These are phyloP conservation scores for Hypericum perforatum DNA, from an alignment of 345 rosid species.

Conservation along the genomic window DNA sequence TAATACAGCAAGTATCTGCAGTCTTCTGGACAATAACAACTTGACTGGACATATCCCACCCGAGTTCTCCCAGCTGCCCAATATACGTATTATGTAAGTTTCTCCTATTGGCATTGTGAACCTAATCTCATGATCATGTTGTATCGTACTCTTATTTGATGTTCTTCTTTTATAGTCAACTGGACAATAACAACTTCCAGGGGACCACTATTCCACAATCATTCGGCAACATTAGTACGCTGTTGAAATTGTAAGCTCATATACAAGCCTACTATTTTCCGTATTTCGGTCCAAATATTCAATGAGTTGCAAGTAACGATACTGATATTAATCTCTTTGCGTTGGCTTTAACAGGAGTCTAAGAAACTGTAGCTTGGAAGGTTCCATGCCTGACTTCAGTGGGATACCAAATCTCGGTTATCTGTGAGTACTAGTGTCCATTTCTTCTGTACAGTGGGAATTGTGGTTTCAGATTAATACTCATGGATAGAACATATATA, in stretches of 20 bases:
- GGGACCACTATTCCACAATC: conserved; percentile 67
- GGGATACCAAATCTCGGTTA: conserved; percentile 62
- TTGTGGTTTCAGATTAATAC: conserved; percentile 1
- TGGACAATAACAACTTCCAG: conserved; percentile 80
- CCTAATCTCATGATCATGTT: background rate
- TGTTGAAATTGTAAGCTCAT: conserved; percentile 78
- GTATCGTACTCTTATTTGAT: background rate
- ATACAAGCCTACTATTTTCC: conserved; percentile 6
- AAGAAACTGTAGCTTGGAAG: conserved; percentile 79
- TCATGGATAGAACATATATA: background rate
- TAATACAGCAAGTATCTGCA: conserved; percentile 28
- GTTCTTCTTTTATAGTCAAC: conserved; percentile 54
- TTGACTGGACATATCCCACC: conserved; percentile 80
- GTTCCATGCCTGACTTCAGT: conserved; percentile 83
- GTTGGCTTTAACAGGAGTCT: conserved; percentile 60
- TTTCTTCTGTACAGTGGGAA: conserved; percentile 1
- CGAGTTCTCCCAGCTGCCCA: conserved; percentile 58
- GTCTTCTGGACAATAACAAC: conserved; percentile 89
- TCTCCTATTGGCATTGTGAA: conserved; percentile 11
- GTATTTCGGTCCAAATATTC: no score
- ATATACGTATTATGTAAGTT: conserved; percentile 63
- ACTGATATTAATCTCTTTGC: conserved; percentile 2
- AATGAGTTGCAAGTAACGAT: no score
- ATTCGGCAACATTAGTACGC: conserved; percentile 59
- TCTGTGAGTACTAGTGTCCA: conserved; percentile 44